phyloP scores from a whole-genome alignment of 2,329 filamentous ascomycete genomes.

The Drechslerella stenobrocha region DNA sequence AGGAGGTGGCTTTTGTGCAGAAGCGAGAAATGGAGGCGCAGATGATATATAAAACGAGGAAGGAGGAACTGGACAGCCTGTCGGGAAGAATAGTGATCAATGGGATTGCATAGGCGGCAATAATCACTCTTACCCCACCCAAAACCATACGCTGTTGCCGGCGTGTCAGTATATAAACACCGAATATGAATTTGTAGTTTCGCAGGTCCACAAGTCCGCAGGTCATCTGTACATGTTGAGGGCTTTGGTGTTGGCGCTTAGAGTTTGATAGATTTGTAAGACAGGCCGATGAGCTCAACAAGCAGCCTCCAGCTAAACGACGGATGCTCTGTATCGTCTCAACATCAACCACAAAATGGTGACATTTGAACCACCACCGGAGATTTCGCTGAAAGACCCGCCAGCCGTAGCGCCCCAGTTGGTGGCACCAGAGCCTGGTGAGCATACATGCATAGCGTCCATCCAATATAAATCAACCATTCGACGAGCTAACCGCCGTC shows the following conservation, averaged over 20 bases:
- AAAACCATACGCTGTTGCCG: neutral
- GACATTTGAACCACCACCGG: conserved; percentile 53
- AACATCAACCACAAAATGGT: conserved; percentile 53
- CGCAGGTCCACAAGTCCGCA: neutral
- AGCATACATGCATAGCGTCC: conserved; percentile 9
- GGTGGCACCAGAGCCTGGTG: conserved; percentile 84
- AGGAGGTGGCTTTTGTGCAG: conserved; percentile 80
- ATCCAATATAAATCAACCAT: conserved; percentile 5
- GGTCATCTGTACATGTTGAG: conserved; percentile 4
- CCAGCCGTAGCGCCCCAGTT: conserved; percentile 79
- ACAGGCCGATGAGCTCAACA: conserved; percentile 11
- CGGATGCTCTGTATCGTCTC: neutral
- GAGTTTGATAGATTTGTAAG: conserved; percentile 42
- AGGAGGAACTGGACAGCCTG: conserved; percentile 74
- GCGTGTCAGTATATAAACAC: conserved; percentile 3
- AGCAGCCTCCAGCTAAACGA: neutral
- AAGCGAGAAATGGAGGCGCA: conserved; percentile 86
- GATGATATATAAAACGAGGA: conserved; percentile 74
- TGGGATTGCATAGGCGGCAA: conserved; percentile 17
- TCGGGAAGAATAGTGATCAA: conserved; percentile 50
- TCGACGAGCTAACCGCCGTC: too few relatives aligned
- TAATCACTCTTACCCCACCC: neutral
- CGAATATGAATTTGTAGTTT: conserved; percentile 17
- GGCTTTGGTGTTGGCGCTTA: conserved; percentile 1
- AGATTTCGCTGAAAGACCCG: conserved; percentile 60